Percentiles rank a stretch among this genome's conserved stretches.
phyloP scores from a whole-genome alignment of 2,329 filamentous ascomycete species.

The Neofusicoccum laricinum region DNA sequence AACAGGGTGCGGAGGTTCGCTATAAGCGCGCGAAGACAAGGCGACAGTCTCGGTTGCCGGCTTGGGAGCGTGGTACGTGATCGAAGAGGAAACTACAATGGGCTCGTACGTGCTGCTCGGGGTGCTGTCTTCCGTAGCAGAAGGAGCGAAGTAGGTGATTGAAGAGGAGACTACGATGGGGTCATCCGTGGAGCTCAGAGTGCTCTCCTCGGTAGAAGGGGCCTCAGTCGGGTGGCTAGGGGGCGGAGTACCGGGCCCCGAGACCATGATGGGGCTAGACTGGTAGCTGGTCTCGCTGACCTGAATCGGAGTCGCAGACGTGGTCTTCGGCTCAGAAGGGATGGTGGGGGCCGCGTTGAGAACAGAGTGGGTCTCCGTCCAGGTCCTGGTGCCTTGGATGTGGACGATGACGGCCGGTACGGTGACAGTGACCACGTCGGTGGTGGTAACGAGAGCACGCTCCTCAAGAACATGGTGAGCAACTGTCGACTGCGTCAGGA shows the following conservation, averaged over 20 bases:
- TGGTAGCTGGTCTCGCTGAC: not conserved
- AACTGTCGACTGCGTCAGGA: not conserved
- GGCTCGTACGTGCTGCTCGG: too few relatives aligned
- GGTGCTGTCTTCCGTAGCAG: not conserved
- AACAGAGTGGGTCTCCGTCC: not conserved
- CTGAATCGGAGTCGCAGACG: not conserved
- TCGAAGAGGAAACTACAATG: too few relatives aligned
- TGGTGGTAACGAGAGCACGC: constrained; percentile 3
- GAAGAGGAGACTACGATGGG: not conserved
- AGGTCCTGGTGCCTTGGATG: not conserved
- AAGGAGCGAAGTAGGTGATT: not conserved
- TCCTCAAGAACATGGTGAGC: not conserved
- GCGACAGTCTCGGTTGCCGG: not conserved
- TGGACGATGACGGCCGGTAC: constrained; percentile 9
- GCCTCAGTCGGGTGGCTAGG: not conserved
- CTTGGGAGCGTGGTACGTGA: too few relatives aligned
- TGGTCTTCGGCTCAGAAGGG: not conserved
- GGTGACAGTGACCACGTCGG: constrained; percentile 5
- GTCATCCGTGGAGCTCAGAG: not conserved
- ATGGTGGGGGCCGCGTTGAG: not conserved
- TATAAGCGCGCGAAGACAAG: not conserved
- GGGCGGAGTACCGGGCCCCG: not conserved
- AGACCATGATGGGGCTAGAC: not conserved
- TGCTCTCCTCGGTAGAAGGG: not conserved
- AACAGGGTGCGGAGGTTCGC: not conserved